Conservation (phyloP, 306 rosid genomes). For the Psophocarpus tetragonolobus region DNA sequence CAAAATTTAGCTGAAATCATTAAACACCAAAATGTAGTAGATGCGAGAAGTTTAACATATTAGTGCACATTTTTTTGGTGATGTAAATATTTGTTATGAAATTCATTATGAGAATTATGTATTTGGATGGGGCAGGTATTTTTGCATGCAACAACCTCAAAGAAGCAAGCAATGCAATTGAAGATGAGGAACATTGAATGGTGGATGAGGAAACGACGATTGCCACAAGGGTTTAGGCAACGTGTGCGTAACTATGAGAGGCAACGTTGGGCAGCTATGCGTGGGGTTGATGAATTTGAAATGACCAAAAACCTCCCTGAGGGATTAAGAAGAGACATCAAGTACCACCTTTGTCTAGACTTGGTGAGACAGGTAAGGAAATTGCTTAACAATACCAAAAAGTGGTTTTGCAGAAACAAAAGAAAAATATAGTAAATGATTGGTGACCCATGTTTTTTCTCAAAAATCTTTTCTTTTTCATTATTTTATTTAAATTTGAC, state of each 20-base stretch:
- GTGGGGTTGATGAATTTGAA: conserved; percentile 83
- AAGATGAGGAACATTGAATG: conserved; percentile 92
- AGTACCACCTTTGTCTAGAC: conserved; percentile 87
- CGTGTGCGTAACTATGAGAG: conserved; percentile 81
- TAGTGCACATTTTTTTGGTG: background rate
- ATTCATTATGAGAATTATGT: background rate
- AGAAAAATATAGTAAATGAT: too few relatives aligned
- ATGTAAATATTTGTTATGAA: background rate
- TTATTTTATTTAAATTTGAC: too few relatives aligned
- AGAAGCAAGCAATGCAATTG: conserved; percentile 91
- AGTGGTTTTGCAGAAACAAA: too few relatives aligned
- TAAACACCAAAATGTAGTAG: too few relatives aligned
- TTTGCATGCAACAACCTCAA: conserved; percentile 91
- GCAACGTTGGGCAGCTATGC: conserved; percentile 93
- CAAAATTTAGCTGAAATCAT: too few relatives aligned
- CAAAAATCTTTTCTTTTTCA: too few relatives aligned
- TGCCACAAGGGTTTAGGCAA: conserved; percentile 77
- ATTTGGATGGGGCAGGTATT: conserved; percentile 55
- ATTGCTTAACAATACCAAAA: background rate
- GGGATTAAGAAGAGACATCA: conserved; percentile 85
- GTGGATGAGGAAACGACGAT: conserved; percentile 87
- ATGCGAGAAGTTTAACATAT: too few relatives aligned
- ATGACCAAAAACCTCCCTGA: conserved; percentile 84
- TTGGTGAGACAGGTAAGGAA: conserved; percentile 61
- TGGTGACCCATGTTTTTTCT: too few relatives aligned